Evolutionary conservation across 768 basidiomycete species (phyloP).

Genomic region (Mycena olivaceomarginata): DNA sequence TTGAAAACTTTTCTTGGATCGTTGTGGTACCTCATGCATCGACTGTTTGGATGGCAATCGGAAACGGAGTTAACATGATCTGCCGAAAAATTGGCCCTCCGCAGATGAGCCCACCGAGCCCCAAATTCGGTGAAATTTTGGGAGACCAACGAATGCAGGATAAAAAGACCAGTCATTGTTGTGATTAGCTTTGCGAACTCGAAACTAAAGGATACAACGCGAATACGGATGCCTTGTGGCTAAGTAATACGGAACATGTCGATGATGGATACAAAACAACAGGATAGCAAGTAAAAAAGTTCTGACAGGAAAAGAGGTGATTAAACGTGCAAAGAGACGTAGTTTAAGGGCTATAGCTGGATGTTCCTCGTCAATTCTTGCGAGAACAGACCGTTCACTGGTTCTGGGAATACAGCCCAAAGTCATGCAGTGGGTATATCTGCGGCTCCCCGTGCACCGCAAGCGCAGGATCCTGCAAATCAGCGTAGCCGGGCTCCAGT

Average conservation of each 20-base stretch:
- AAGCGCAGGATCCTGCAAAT: conserved; percentile 28
- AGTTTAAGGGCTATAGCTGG: not conserved
- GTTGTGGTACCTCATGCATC: too few species aligned
- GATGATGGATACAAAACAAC: conserved; percentile 21
- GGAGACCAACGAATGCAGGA: too few species aligned
- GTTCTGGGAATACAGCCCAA: conserved; percentile 27
- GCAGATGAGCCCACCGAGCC: too few species aligned
- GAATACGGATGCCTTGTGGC: not conserved
- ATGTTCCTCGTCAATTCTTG: not conserved
- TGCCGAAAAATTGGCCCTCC: too few species aligned
- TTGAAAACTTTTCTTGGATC: too few species aligned
- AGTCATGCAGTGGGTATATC: conserved; percentile 38
- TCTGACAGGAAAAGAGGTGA: not conserved
- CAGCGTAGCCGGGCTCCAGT: conserved; percentile 18
- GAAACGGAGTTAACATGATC: too few species aligned
- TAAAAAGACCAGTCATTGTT: too few species aligned
- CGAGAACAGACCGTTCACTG: conserved; percentile 26
- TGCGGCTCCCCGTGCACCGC: conserved; percentile 30
- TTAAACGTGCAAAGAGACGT: not conserved
- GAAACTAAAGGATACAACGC: not conserved
- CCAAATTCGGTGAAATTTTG: too few species aligned
- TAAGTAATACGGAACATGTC: too few species aligned
- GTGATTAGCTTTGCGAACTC: too few species aligned
- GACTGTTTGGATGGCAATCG: too few species aligned
- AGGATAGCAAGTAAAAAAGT: conserved; percentile 22